Evolutionary conservation across 2,329 filamentous ascomycete genomes (phyloP), one percentile per base, ranked within the genome.

Genomic region (Drechmeria coniospora): DNA sequence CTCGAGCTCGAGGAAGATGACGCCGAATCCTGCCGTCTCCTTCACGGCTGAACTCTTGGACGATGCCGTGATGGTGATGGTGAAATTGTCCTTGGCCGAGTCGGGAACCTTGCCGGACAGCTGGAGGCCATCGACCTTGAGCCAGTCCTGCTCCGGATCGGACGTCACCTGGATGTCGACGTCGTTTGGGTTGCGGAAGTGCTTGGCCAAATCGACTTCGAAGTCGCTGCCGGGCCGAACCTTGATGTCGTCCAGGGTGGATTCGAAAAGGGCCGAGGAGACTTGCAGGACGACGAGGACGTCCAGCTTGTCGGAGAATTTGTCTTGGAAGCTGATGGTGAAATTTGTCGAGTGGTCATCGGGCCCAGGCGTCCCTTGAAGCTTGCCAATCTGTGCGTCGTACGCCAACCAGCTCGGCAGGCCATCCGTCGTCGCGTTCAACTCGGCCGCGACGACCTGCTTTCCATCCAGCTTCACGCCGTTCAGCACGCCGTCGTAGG

Each of bases 351-450:
- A 68, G 26, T 59, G 56, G 4, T 70, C 65, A 27, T 59, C 55
- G n/a, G 57, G 43, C 0, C 74, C 70, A 3, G 78, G 71, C 2
- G 55, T 77, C 3, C 83, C 84, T 18, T 54, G 61, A 6, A 92
- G 51, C 1, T 53, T 55, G 45, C 83, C 65, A 0, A 71, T 74
- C 7, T 54, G 40, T 3, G 63, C 53, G 41, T 90, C 63, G 29
- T 90, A 67, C 0, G 56, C 54, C 15, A 92, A 49, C 84, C 84
- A 92, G 3, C 55, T 44, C 0, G 83, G 81, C 9, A 73, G 46
- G 15, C 64, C 52, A 1, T 65, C 35, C 0, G 53, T 59, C 1
- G 61, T 57, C 5, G 72, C 59, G 1, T 60, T 58, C 18, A 86
- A 40, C 17, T 74, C 62, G 0, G 54, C 53, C 4, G 57, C 46